Evolutionary conservation across 495 filamentous ascomycete species (phyloP).

Genomic region (Penicillium cinerascens): DNA sequence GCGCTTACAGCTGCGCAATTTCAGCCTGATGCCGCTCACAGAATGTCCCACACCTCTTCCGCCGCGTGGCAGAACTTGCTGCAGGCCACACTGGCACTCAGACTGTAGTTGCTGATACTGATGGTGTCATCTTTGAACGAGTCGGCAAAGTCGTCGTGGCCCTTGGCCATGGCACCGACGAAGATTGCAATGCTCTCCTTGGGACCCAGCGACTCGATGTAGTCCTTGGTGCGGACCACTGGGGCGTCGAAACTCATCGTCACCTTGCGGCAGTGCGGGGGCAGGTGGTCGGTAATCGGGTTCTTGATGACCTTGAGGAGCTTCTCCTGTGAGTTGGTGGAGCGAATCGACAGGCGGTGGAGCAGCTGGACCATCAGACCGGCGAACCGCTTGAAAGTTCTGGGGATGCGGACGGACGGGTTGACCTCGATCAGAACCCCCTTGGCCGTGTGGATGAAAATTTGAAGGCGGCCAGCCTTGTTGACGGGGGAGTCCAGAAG

Average conservation of each 20-base stretch:
- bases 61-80: conserved; percentile 99
- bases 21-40: conserved; percentile 46
- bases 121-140: conserved; percentile 93
- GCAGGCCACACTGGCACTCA: conserved; percentile 95
- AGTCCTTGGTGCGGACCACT: conserved; percentile 83
- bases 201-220: conserved; percentile 69
- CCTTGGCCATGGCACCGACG: conserved; percentile 97
- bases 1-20: conserved; percentile 12
- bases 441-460: conserved; percentile 97
- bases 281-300: conserved; percentile 93
- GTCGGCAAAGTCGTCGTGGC: conserved; percentile 92
- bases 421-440: conserved; percentile 97
- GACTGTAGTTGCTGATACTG: conserved; percentile 94
- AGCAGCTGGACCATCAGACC: conserved; percentile 99
- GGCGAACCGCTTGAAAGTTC: conserved; percentile 98
- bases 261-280: conserved; percentile 95
- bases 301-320: conserved; percentile 96
- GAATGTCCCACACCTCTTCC: conserved; percentile 92
- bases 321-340: conserved; percentile 94
- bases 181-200: conserved; percentile 96
- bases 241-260: conserved; percentile 89
- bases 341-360: conserved; percentile 92
- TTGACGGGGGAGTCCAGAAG: conserved; percentile 97
- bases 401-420: conserved; percentile 91
- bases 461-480: conserved; percentile 95